phyloP scores from a whole-genome alignment of 148 eudicot species.

The Heliosperma pusillum region DNA sequence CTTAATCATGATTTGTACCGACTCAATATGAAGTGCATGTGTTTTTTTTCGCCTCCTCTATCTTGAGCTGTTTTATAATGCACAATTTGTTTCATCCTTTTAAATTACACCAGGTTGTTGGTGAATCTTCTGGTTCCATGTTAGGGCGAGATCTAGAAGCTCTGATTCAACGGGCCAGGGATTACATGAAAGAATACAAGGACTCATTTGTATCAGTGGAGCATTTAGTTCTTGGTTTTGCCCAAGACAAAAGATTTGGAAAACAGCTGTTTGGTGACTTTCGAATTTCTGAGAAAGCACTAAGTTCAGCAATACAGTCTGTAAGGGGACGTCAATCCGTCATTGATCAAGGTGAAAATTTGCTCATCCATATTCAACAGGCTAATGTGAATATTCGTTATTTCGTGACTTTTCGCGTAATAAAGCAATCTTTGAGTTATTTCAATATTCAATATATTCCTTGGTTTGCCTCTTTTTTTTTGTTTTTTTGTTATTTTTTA shows the following conservation, averaged over 20 bases:
- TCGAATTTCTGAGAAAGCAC: constrained; percentile 47
- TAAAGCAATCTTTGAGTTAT: background rate
- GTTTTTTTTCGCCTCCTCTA: background rate
- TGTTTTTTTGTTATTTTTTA: too few relatives aligned
- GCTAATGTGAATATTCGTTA: background rate
- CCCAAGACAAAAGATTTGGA: constrained; percentile 81
- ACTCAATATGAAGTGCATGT: background rate
- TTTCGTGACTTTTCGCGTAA: background rate
- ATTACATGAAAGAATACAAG: constrained; percentile 75
- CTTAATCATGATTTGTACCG: background rate
- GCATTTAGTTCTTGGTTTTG: constrained; percentile 85
- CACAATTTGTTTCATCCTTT: background rate
- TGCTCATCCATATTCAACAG: background rate
- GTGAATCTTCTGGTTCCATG: constrained; percentile 95
- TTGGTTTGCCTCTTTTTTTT: too few relatives aligned
- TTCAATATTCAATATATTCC: background rate
- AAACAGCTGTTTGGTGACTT: constrained; percentile 84
- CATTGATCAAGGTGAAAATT: constrained; percentile 74
- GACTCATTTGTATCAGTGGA: constrained; percentile 98
- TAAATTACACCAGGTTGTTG: constrained; percentile 54
- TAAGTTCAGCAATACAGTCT: constrained; percentile 63
- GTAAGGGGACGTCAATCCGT: constrained; percentile 85
- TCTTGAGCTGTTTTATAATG: background rate
- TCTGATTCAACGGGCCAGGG: constrained; percentile 74
- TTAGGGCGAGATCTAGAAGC: constrained; percentile 85